These are phyloP conservation scores for Tricharina praecox DNA, from an alignment of 495 filamentous ascomycete genomes.

Conservation along the genomic window DNA sequence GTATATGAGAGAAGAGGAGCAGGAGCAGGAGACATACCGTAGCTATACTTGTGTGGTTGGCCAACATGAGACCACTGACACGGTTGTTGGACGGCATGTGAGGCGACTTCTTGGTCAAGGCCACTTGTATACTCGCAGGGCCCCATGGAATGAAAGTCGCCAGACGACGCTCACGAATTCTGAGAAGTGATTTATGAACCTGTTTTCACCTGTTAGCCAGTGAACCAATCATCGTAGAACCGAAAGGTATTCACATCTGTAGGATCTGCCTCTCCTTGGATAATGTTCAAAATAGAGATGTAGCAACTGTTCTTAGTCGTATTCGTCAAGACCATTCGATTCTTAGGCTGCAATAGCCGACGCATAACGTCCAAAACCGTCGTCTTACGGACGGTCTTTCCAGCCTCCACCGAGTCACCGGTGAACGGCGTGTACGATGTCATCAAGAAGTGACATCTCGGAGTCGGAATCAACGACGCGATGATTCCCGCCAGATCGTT, in stretches of 20 bases:
- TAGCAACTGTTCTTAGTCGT: constrained; percentile 96
- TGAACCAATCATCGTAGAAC: too few species aligned
- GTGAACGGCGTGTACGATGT: constrained; percentile 97
- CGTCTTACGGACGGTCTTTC: constrained; percentile 91
- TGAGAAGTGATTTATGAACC: constrained; percentile 89
- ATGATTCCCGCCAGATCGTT: constrained; percentile 96
- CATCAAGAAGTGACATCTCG: constrained; percentile 93
- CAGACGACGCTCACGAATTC: constrained; percentile 82
- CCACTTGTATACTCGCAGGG: constrained; percentile 94
- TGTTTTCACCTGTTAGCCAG: too few species aligned
- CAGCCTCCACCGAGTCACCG: constrained; percentile 83
- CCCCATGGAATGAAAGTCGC: constrained; percentile 98
- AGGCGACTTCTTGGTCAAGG: constrained; percentile 85
- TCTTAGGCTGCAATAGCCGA: constrained; percentile 87
- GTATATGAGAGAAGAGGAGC: neutral
- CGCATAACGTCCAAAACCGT: constrained; percentile 97
- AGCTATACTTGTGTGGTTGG: constrained; percentile 94
- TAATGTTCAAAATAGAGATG: constrained; percentile 96
- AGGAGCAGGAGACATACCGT: constrained; percentile 37
- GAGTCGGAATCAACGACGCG: constrained; percentile 86
- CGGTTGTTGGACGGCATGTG: constrained; percentile 83
- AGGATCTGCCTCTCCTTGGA: constrained; percentile 92
- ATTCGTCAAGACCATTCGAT: constrained; percentile 93
- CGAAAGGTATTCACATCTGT: constrained; percentile 55
- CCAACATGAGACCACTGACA: constrained; percentile 91